A percentile compares a stretch with the other conserved stretches of the same genome.
These are phyloP conservation scores for Alternaria arborescens DNA, from an alignment of 2,329 filamentous ascomycete species.

Conservation along the genomic window DNA sequence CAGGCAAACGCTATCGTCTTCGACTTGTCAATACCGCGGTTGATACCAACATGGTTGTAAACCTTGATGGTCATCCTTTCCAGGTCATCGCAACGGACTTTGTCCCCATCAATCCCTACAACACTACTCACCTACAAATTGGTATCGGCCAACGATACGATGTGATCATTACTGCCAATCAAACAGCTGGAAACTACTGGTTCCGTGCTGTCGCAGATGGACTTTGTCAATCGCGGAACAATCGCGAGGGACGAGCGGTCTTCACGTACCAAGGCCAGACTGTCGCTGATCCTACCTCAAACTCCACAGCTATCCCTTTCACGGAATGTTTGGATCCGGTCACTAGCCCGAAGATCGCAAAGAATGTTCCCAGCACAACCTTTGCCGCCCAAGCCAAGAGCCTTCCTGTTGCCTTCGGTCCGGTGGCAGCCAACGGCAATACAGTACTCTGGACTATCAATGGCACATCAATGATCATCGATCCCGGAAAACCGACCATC, in stretches of 20 bases:
- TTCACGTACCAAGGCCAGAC: slow-evolving; percentile 50
- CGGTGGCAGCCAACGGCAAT: slow-evolving; percentile 36
- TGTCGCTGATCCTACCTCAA: slow-evolving; percentile 47
- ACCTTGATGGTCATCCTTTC: slow-evolving; percentile 44
- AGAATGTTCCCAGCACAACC: slow-evolving; percentile 43
- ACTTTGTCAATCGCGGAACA: slow-evolving; percentile 33
- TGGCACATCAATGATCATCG: slow-evolving; percentile 56
- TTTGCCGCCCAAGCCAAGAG: slow-evolving; percentile 37
- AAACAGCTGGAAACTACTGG: slow-evolving; percentile 44
- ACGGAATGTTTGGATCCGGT: slow-evolving; percentile 49
- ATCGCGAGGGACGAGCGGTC: slow-evolving; percentile 48
- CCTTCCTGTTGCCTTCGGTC: slow-evolving; percentile 42
- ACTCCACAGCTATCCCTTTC: slow-evolving; percentile 31
- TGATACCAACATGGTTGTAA: slow-evolving; percentile 35
- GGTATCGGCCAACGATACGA: slow-evolving; percentile 52
- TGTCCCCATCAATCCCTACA: slow-evolving; percentile 44
- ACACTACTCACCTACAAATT: slow-evolving; percentile 50
- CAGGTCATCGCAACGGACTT: slow-evolving; percentile 46
- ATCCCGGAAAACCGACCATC: slow-evolving; percentile 60
- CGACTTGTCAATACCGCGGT: slow-evolving; percentile 64
- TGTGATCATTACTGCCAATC: slow-evolving; percentile 46
- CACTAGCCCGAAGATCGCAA: slow-evolving; percentile 46
- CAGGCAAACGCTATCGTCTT: slow-evolving; percentile 62
- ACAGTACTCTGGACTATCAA: slow-evolving; percentile 52
- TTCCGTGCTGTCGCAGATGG: slow-evolving; percentile 41